Conservation (phyloP, 768 basidiomycete species). For the Coprinellus micaceus region DNA sequence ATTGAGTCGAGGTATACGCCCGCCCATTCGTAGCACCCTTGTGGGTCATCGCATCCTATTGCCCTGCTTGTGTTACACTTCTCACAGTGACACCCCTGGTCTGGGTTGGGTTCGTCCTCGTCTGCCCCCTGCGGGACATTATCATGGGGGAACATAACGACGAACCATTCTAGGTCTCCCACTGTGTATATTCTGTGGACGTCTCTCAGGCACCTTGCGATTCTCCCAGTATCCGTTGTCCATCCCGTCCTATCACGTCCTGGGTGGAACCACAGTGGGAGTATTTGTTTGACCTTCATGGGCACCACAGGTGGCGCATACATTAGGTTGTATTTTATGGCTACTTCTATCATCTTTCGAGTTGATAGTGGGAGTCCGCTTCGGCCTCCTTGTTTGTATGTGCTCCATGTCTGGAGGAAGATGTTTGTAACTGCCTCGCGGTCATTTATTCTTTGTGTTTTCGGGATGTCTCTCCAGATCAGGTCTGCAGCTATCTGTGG, state of each 20-base stretch:
- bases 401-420: not conserved
- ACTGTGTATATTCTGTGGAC: not conserved
- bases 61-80: not conserved
- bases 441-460: slow-evolving; percentile 9
- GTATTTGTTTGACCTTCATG: not conserved
- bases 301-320: not conserved
- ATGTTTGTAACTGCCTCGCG: not conserved
- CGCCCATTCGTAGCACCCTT: not conserved
- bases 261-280: not conserved
- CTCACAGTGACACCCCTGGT: not conserved
- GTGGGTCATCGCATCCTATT: not conserved
- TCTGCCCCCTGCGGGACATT: not conserved
- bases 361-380: not conserved
- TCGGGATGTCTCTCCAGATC: not conserved
- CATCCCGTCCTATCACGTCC: not conserved
- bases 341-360: not conserved
- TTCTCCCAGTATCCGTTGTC: not conserved
- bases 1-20: not conserved
- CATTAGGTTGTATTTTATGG: not conserved
- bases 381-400: not conserved
- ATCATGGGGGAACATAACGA: not conserved
- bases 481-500: slow-evolving; percentile 4
- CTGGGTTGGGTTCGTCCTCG: not conserved
- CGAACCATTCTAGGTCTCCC: not conserved
- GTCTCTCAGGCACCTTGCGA: not conserved